These are phyloP conservation scores for Achaetomium macrosporum DNA, from an alignment of 2,329 filamentous ascomycete species.

Conservation along the genomic window DNA sequence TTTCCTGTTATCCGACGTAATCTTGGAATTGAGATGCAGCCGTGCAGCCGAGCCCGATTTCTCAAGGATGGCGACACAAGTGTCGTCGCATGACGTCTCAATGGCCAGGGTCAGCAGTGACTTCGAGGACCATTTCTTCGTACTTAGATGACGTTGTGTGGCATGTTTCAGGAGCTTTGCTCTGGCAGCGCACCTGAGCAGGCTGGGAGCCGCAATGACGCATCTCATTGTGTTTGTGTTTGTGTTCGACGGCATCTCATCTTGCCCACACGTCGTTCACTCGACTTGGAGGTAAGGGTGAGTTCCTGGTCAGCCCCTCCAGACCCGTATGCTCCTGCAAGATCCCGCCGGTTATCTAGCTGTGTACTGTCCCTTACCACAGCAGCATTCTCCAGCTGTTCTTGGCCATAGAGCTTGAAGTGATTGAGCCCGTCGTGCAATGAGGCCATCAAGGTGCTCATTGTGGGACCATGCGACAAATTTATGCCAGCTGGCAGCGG, in stretches of 20 bases:
- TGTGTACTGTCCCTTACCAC: too few relatives aligned
- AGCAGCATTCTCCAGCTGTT: too few relatives aligned
- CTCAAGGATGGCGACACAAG: conserved; percentile 76
- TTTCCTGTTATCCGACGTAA: conserved; percentile 71
- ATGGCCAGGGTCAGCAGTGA: conserved; percentile 44
- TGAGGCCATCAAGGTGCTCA: background rate
- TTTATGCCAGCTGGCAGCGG: background rate
- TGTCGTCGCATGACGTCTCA: conserved; percentile 88
- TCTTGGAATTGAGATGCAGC: conserved; percentile 72
- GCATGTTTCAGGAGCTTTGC: background rate
- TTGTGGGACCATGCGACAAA: background rate
- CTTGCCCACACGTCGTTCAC: too few relatives aligned
- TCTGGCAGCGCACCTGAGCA: background rate
- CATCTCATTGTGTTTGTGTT: background rate
- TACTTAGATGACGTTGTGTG: background rate
- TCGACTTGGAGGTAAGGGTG: too few relatives aligned
- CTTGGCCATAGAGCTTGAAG: too few relatives aligned
- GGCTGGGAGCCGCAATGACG: background rate
- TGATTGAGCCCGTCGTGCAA: too few relatives aligned
- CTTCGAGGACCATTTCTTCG: background rate
- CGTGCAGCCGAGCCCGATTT: conserved; percentile 44
- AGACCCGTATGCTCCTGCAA: too few relatives aligned
- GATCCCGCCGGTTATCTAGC: too few relatives aligned
- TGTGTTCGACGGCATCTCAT: too few relatives aligned
- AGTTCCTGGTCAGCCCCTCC: too few relatives aligned